Conservation (phyloP, 2,329 filamentous ascomycete species). For the Fusarium coffeatum region DNA sequence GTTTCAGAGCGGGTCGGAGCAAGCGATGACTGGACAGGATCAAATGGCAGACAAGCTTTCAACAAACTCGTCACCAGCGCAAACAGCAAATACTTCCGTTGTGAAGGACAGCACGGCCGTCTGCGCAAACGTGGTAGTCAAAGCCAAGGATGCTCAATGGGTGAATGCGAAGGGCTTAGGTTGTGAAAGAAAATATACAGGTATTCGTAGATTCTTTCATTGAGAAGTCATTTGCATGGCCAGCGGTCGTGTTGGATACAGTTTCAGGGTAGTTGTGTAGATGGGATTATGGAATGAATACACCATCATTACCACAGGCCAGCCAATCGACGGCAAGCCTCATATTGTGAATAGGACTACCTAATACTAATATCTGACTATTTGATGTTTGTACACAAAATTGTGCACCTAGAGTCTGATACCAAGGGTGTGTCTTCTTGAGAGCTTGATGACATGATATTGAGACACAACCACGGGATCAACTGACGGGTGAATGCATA, state of each 20-base stretch:
- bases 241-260: conserved; percentile 4
- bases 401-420: neutral
- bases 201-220: conserved; percentile 60
- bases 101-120: conserved; percentile 28
- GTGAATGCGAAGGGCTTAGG: conserved; percentile 43
- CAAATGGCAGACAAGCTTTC: conserved; percentile 24
- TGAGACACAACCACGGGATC: neutral
- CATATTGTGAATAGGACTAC: neutral
- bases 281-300: neutral
- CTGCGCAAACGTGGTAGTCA: neutral
- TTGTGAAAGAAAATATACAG: conserved; percentile 47
- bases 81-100: neutral
- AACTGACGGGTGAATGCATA: neutral
- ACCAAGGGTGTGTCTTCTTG: neutral
- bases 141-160: conserved; percentile 53
- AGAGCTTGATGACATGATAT: neutral
- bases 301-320: neutral
- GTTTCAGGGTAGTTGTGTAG: neutral
- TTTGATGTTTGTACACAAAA: neutral
- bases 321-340: neutral
- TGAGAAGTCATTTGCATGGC: conserved; percentile 34
- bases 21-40: neutral
- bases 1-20: neutral
- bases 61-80: conserved; percentile 5
- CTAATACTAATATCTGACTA: neutral